Percentiles rank a stretch among this genome's conserved stretches.
phyloP scores from a whole-genome alignment of 352 stramenopile genomes.

The Phytopythium aichiense region DNA sequence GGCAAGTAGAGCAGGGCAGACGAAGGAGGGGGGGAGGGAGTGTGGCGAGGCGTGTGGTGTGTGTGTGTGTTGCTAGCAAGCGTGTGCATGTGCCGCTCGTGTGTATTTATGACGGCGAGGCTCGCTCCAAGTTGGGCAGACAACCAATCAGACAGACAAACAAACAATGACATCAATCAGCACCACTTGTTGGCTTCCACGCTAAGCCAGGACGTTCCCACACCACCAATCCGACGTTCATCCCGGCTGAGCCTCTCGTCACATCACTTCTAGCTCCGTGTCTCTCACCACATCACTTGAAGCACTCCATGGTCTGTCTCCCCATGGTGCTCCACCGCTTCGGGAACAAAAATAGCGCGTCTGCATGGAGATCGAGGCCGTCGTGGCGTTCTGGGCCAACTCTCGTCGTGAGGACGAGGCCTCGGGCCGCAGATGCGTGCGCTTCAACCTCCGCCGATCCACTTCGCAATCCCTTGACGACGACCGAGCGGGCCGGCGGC shows the following conservation, averaged over 20 bases:
- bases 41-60: neutral
- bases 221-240: no score
- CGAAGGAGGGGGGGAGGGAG: neutral
- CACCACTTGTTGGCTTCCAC: no score
- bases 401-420: neutral
- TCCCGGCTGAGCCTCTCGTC: no score
- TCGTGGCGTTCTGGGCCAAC: neutral
- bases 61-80: neutral
- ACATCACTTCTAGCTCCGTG: no score
- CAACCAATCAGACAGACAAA: neutral
- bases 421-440: neutral
- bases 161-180: neutral
- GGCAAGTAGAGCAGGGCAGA: neutral
- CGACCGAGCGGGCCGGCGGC: neutral
- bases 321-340: neutral
- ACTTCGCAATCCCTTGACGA: neutral
- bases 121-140: conserved; percentile 2
- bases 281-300: no score
- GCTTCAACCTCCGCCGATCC: neutral
- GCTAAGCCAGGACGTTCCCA: no score
- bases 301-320: no score
- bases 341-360: neutral
- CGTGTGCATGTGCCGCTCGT: conserved; percentile 5
- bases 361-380: neutral
- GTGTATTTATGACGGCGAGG: conserved; percentile 8